Evolutionary conservation across 192 early-diverging fungal genomes (phyloP).

Genomic region (Coemansia sp.): DNA sequence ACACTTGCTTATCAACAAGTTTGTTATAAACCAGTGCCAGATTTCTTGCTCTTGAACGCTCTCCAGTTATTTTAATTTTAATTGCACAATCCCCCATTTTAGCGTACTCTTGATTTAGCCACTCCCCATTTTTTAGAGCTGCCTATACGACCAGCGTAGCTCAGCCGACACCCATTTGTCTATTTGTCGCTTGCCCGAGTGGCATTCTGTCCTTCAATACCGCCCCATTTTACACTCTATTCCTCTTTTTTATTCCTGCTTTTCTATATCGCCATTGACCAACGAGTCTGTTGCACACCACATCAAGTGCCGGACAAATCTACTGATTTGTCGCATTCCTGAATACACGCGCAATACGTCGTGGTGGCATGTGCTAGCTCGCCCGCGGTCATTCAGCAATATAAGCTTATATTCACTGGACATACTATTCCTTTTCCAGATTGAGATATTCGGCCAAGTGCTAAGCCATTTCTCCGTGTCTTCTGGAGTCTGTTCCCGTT

Average conservation of each 20-base stretch:
- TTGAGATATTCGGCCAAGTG: neutral
- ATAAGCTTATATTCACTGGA: neutral
- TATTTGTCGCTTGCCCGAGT: conserved; percentile 1
- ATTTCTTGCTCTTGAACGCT: neutral
- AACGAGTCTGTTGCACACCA: neutral
- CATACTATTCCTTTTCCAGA: conserved; percentile 5
- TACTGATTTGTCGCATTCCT: neutral
- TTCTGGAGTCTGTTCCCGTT: conserved; percentile 2
- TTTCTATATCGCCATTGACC: conserved; percentile 8
- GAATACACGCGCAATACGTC: neutral
- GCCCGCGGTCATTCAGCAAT: neutral
- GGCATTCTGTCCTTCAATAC: neutral
- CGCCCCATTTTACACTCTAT: neutral
- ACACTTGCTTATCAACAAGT: neutral
- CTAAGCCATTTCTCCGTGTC: conserved; percentile 1
- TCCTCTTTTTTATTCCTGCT: conserved; percentile 3
- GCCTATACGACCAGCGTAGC: neutral
- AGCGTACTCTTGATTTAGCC: neutral
- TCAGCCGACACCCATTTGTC: neutral
- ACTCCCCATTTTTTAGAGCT: conserved; percentile 3
- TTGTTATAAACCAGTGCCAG: too few species aligned
- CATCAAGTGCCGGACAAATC: neutral
- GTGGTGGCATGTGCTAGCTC: neutral
- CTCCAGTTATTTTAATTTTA: neutral
- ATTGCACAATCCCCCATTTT: neutral